A percentile compares a stretch with the other conserved stretches of the same genome.
These are phyloP conservation scores for Thalassiosira hispida DNA, from an alignment of 352 stramenopile genomes.

Conservation along the genomic window DNA sequence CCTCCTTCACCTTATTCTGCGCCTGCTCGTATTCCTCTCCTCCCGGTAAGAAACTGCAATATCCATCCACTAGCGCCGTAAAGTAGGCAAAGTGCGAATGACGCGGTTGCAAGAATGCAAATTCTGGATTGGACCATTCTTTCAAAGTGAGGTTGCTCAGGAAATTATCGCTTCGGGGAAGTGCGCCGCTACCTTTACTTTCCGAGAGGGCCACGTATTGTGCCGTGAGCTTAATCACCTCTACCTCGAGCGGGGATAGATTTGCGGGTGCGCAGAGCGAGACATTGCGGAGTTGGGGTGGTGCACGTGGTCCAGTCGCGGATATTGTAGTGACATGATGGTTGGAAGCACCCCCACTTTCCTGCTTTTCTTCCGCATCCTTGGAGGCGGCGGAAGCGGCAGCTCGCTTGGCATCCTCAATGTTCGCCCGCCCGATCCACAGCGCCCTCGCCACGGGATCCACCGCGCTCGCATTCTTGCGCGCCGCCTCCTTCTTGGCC, in stretches of 20 bases:
- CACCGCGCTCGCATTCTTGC: constrained; percentile 84
- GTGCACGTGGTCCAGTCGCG: constrained; percentile 31
- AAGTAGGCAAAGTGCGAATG: constrained; percentile 98
- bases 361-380: no score
- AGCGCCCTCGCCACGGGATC: constrained; percentile 91
- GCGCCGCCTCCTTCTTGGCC: constrained; percentile 87
- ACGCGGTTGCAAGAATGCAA: constrained; percentile 97
- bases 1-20: constrained; percentile 22
- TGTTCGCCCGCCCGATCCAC: constrained; percentile 66
- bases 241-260: constrained; percentile 92
- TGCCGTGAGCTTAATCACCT: constrained; percentile 98
- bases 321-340: background rate
- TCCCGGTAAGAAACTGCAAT: constrained; percentile 77
- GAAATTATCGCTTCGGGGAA: constrained; percentile 88
- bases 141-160: constrained; percentile 91
- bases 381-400: background rate
- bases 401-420: constrained; percentile 39
- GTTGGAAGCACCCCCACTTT: no score
- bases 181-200: background rate
- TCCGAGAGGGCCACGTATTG: constrained; percentile 95
- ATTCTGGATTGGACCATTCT: constrained; percentile 97
- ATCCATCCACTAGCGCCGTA: constrained; percentile 96
- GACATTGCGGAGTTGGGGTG: constrained; percentile 63
- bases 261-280: constrained; percentile 89
- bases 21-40: constrained; percentile 44